phyloP scores from a whole-genome alignment of 192 early-diverging fungal genomes.

The Backusella morwellensis region DNA sequence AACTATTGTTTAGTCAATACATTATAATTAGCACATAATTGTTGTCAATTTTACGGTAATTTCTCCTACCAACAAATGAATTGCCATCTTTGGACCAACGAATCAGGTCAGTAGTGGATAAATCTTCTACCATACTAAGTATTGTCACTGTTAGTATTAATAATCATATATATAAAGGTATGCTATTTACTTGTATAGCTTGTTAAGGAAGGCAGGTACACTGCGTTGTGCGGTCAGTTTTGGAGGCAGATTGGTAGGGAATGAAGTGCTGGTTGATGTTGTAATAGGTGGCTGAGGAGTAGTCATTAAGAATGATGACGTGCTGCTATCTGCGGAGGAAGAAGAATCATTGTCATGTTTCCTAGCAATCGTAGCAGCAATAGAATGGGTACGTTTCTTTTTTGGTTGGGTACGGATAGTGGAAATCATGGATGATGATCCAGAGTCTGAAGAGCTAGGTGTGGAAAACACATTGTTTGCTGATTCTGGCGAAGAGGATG shows the following conservation, averaged over 20 bases:
- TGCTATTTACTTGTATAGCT: slow-evolving; percentile 76
- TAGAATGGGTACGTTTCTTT: not conserved
- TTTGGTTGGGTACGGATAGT: not conserved
- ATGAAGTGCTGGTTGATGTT: not conserved
- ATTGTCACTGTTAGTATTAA: not conserved
- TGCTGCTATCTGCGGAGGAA: not conserved
- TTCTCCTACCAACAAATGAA: slow-evolving; percentile 70
- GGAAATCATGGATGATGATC: slow-evolving; percentile 19
- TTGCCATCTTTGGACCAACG: slow-evolving; percentile 87
- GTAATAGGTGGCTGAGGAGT: not conserved
- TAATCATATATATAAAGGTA: not conserved
- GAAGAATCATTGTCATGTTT: not conserved
- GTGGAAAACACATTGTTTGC: slow-evolving; percentile 10
- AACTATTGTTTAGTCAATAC: slow-evolving; percentile 34
- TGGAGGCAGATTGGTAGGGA: not conserved
- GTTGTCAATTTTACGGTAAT: not conserved
- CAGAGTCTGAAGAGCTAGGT: slow-evolving; percentile 19
- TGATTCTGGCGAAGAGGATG: slow-evolving; percentile 6
- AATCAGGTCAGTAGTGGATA: slow-evolving; percentile 77
- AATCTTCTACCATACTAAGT: slow-evolving; percentile 88
- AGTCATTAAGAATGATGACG: not conserved
- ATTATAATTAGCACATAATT: not conserved
- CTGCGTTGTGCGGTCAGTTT: slow-evolving; percentile 21
- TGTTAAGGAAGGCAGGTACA: slow-evolving; percentile 92
- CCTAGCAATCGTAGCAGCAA: not conserved